Evolutionary conservation across 192 early-diverging fungal genomes (phyloP), one percentile per base, ranked within the genome.

Genomic region (Podila minutissima): DNA sequence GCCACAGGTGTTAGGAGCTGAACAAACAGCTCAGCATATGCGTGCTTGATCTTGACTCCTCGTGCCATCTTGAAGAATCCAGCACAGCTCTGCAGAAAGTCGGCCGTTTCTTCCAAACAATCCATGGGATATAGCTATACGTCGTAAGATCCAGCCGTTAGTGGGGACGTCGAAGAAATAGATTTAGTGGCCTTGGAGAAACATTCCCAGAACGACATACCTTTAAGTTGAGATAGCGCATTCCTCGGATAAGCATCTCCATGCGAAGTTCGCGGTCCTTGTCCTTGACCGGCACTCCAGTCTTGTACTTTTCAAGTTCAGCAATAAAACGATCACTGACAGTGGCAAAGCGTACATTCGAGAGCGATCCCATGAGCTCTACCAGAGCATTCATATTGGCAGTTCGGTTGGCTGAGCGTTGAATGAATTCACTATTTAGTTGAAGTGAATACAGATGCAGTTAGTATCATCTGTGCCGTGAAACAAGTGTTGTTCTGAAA

Each of bases 271-370:
- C 95, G 63, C 89, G 86, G 29, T 88, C 86, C 59, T 88, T 86
- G 82, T 87, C 83, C 20, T 70, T 74, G 70, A 85, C 85, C 11
- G 85, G 72, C n/a, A 68, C 83, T 60, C 87, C 88, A 71, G 83
- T 83, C 6, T 90, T 91, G 64, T 91, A 91, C 59, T 90, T 88
- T 74, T 94, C 94, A 10, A 99, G 87, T 83, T 97, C 93, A 6
- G 93, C 92, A 55, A 96, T 94, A 67, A 99, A 99, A 46, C 95
- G 89, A 74, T 97, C 97, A 59, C 93, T 95, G 68, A 99, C 96
- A 11, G 95, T 94, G 7, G 92, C 90, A 78, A 99, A 99, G 49
- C 95, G 84, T 58, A 97, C 93, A 51, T 90, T 91, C 0, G 97
- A 98, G 24, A 99, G 84, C 24, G 91, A 87, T 7, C 98, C 98